Evolutionary conservation across 1,284 basidiomycete genomes (phyloP), one percentile per base, ranked within the genome.

Genomic region (Apiotrichum gracile): DNA sequence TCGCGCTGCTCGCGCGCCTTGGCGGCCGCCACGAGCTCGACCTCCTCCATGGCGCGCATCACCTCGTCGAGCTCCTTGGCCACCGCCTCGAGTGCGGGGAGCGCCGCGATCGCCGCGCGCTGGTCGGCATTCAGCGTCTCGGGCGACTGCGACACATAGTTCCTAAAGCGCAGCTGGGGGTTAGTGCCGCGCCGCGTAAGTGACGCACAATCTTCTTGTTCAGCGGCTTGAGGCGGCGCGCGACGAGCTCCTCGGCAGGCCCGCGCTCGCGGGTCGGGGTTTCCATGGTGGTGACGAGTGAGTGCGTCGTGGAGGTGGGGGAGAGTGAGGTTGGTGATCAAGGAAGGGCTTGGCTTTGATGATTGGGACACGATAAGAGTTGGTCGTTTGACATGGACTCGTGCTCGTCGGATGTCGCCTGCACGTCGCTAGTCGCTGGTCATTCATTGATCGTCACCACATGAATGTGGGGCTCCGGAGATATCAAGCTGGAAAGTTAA

Each of bases 51-150:
- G 38, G 80, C 81, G 69, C 87, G 88, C 72, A 84, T 85, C 39
- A 91, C 81, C 57, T 91, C 88, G 41, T 83, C 83, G 16, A 92
- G 76, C 65, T 92, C 90, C 64, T 86, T 87, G 61, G 83, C 80
- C 24, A 84, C 78, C 6, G 83, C 86, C 66, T 91, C 88, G 35
- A 91, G 78, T 12, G 78, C 77, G 6, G 89, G 82, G 38, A 92
- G 80, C 22, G 81, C 83, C 58, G 82, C 84, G 48, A 91, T 65
- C 1, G 80, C 79, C 29, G 83, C 81, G 61, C 80, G 85, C 75
- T 92, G 90, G 72, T 92, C 90, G 25, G 88, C 86, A 62, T 92
- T 88, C 49, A 92, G 79, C 61, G 85, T 84, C 43, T 83, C 82
- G 2, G 78, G 69, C n/a, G 83, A 81, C 27, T 81, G 84, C 12